Evolutionary conservation across 2,329 filamentous ascomycete species (phyloP), one percentile per base, ranked within the genome.

Genomic region (Apiospora koreana): DNA sequence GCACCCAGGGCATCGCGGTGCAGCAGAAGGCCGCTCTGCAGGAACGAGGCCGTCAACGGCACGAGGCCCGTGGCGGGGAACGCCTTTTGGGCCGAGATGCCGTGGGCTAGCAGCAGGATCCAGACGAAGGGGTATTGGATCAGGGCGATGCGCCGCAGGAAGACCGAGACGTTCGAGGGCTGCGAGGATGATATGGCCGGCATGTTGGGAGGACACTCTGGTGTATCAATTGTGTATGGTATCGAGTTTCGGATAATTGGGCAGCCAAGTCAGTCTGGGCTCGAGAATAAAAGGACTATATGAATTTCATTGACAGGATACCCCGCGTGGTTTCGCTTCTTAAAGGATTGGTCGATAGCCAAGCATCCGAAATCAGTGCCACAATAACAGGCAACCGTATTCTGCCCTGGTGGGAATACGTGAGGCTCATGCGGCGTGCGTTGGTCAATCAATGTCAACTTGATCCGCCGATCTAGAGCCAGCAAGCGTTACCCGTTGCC

Each of bases 51-150:
- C 7, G 65, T 46, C 38, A 66, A n/a, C 28, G 65, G 65, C 6
- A 66, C 10, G 2, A 66, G 41, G 38, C 65, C 65, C 2, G 45
- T 38, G 7, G 65, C 65, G 7, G 65, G 65, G 14, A 66, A 18
- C 38, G n/a, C n/a, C 23, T 3, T 1, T 9, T 4, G 1, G 16
- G 65, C 6, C 28, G 28, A 9, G 23, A 66, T 25, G 41, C 65
- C 65, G 43, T 66, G 65, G 18, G 38, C 65, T 23, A 66, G 38
- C 41, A 66, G 38, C 43, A 66, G 65, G 38, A 66, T 28, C 41
- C 41, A 66, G 10, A n/a, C 41, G 54, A 62, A 38, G 28, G 4
- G 16, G 54, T 62, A 62, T 18, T 62, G 54, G 9, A 14, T 31
- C 18, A 62, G 18, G 8, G 54, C 54, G 28, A 62, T 38, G 54